Base-by-base conservation (phyloP, 495 filamentous ascomycete species). In the Neurospora sp. region DNA sequence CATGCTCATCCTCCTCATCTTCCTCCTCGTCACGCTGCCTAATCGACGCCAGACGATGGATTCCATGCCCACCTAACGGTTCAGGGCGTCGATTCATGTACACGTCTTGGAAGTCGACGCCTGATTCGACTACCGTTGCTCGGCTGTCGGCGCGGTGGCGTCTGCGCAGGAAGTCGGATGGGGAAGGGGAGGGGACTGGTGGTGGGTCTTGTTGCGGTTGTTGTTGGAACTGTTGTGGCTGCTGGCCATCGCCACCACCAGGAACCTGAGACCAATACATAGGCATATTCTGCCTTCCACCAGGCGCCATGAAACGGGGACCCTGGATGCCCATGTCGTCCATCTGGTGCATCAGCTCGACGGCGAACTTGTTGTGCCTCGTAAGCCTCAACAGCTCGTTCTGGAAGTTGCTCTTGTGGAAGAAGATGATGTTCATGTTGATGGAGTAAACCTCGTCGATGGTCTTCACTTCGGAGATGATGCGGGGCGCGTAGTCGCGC, bases 391-490 rank as follows among this genome's bases (percentile, higher is more conserved):
- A 86, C 62, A 95, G 86, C 79, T 99, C 96, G 82, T 98, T 98
- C 78, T 98, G 95, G 78, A 85, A 90, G 76, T 87, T 97, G 71
- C 92, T 93, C 80, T 98, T 99, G 86, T 97, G 97, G 84, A 98
- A 97, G 84, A 97, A 98, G 75, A 98, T 91, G 71, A 99, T 90
- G 81, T 98, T 98, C 73, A 99, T 86, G 11, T 92, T 97, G 77
- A 98, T 87, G 44, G 79, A 85, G 79, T 85, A 86, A 71, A 84
- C 87, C 78, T 85, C 85, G 73, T 86, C 84, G 73, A 88, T 86
- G 20, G 85, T 92, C 18, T 88, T 87, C 37, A 99, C 85, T 78
- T 98, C 95, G 2, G 96, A 98, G 69, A 98, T 87, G 73, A 98
- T 95, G 76, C 94, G 94, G 71, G 86, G 86, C 74, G 96, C 93